phyloP scores from a whole-genome alignment of 2,329 filamentous ascomycete species.

The Scedosporium dehoogii region DNA sequence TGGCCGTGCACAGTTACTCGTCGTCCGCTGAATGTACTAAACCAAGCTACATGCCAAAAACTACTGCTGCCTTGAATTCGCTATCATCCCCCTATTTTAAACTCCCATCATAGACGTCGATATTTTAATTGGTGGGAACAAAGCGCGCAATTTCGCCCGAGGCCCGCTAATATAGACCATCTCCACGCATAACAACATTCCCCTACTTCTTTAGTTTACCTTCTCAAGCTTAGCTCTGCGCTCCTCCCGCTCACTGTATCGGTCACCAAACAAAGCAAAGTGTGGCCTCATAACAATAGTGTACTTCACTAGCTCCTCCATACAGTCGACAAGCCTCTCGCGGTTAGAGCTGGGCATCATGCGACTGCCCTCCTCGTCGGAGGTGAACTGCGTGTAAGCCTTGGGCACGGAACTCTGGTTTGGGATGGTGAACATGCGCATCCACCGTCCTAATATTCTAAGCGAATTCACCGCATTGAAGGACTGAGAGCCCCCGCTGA shows the following conservation, averaged over 20 bases:
- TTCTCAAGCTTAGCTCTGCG: constrained; percentile 13
- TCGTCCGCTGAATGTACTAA: too few species aligned
- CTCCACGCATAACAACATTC: too few species aligned
- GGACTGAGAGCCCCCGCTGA: constrained; percentile 53
- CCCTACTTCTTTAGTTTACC: background rate
- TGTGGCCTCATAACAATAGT: constrained; percentile 55
- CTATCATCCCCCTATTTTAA: too few species aligned
- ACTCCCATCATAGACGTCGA: too few species aligned
- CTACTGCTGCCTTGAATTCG: too few species aligned
- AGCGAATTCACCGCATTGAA: constrained; percentile 60
- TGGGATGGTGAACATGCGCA: constrained; percentile 58
- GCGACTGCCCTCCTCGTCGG: constrained; percentile 38
- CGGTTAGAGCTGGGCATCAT: constrained; percentile 46
- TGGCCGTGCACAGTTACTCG: too few species aligned
- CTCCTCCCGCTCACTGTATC: constrained; percentile 50
- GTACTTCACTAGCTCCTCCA: constrained; percentile 63
- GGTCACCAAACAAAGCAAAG: constrained; percentile 49
- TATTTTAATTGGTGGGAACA: too few species aligned
- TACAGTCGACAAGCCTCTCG: constrained; percentile 53
- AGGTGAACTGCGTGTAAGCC: constrained; percentile 50
- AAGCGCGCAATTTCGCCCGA: too few species aligned
- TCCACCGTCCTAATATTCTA: constrained; percentile 58
- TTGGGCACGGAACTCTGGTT: constrained; percentile 56
- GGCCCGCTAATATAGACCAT: too few species aligned
- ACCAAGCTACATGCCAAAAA: too few species aligned